Evolutionary conservation across 768 basidiomycete species (phyloP).

Genomic region (Tulasnella sp.): DNA sequence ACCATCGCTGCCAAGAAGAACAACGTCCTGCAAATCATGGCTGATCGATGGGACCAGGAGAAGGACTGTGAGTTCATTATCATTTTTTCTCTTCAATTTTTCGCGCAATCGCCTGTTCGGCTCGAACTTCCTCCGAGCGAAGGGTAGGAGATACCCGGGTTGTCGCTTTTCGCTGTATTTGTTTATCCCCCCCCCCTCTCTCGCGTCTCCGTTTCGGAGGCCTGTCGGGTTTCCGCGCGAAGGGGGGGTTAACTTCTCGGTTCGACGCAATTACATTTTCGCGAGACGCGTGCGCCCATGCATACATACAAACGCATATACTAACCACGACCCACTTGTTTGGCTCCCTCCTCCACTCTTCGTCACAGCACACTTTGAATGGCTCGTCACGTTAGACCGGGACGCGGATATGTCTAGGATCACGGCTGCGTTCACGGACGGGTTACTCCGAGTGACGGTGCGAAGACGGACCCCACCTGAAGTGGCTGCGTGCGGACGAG

Average conservation of each 20-base stretch:
- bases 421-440: slow-evolving; percentile 31
- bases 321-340: not conserved
- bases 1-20: slow-evolving; percentile 33
- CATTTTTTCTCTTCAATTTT: no score
- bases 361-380: slow-evolving; percentile 33
- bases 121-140: no score
- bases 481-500: not conserved
- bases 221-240: not conserved
- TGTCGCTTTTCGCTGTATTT: not conserved
- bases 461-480: slow-evolving; percentile 23
- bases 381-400: slow-evolving; percentile 33
- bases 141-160: not conserved
- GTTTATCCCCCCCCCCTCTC: not conserved
- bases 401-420: slow-evolving; percentile 33
- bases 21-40: slow-evolving; percentile 32
- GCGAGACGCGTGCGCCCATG: not conserved
- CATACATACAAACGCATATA: not conserved
- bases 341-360: not conserved
- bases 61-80: slow-evolving; percentile 31
- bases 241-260: not conserved
- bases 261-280: not conserved
- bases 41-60: slow-evolving; percentile 34
- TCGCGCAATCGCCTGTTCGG: no score
- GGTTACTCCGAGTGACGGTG: slow-evolving; percentile 33
- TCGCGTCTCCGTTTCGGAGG: slow-evolving; percentile 12